These are phyloP conservation scores for Claviceps quebecensis DNA, from an alignment of 2,329 filamentous ascomycete genomes.

Conservation along the genomic window DNA sequence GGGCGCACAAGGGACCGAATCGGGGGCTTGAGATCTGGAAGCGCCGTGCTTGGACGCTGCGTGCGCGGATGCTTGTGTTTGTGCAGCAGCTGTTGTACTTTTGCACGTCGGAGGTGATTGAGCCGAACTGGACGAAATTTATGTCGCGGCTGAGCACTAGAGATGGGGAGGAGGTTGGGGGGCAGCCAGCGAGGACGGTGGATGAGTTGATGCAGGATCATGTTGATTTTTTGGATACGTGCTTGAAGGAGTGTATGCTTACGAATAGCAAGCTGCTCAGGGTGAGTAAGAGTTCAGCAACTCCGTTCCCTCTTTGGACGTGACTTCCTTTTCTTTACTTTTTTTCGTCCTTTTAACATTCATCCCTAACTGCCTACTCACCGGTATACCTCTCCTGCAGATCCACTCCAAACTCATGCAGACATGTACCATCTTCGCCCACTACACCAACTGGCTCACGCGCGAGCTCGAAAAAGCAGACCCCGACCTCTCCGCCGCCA, in stretches of 20 bases:
- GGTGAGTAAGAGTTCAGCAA: constrained; percentile 36
- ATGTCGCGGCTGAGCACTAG: constrained; percentile 70
- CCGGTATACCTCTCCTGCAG: constrained; percentile 1
- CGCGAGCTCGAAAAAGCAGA: constrained; percentile 75
- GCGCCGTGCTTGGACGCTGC: constrained; percentile 75
- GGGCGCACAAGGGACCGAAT: constrained; percentile 67
- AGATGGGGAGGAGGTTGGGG: constrained; percentile 19
- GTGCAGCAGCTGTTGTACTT: constrained; percentile 95
- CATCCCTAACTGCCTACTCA: constrained; percentile 2
- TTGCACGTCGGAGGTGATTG: constrained; percentile 91
- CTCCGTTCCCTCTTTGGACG: neutral
- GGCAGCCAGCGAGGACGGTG: constrained; percentile 48
- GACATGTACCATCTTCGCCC: constrained; percentile 86
- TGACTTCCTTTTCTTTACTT: neutral
- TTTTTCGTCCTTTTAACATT: neutral
- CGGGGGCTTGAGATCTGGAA: constrained; percentile 81
- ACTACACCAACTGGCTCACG: constrained; percentile 75
- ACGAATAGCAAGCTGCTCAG: constrained; percentile 90
- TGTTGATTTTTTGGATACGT: constrained; percentile 94
- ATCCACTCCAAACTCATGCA: constrained; percentile 93
- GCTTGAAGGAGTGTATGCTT: constrained; percentile 96
- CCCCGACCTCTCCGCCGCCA: constrained; percentile 53
- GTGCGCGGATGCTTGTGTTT: constrained; percentile 91
- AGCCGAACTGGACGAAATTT: constrained; percentile 90
- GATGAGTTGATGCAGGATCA: constrained; percentile 99